Evolutionary conservation across 2,329 filamentous ascomycete species (phyloP), one percentile per base, ranked within the genome.

Genomic region (Fusarium mangiferae): DNA sequence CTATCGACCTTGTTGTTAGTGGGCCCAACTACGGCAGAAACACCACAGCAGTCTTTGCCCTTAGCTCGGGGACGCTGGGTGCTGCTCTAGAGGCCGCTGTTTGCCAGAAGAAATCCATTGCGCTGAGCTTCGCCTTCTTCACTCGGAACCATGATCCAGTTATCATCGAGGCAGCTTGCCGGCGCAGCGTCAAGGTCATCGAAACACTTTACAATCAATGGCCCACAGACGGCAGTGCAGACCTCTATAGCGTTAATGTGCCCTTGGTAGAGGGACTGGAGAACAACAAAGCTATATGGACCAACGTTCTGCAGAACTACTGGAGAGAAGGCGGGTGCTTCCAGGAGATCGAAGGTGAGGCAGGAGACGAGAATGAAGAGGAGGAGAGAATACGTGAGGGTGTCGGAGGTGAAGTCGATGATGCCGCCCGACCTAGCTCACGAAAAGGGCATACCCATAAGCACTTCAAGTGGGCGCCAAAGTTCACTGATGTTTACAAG

Each of bases 381-480:
- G 95, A 98, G 83, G 88, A 91, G 76, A 87, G 87, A 73, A 92
- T 97, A 72, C 89, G 95, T 52, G 90, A 93, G 80, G 89, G 88
- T 26, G 89, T 91, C 63, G 86, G 87, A 28, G 85, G 85, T 7
- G 84, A 85, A 74, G 84, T 85, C 56, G 83, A 83, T 51, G 84
- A 71, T 65, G 75, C 79, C 51, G 80, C 80, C 8, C 72, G 63
- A 11, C 62, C 66, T 74, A 74, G 77, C 44, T 78, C 58, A 17
- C 61, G 66, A 45, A 78, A 83, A 45, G 84, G 87, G 36, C 91
- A 94, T 80, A 88, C 86, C 63, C 94, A 97, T 82, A 94, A 93
- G 81, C 93, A 97, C 83, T 98, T 98, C 87, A 97, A 96, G 83
- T 98, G 96, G 96, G 91, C 93, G 54, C 96, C 96, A 6, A 90